Evolutionary conservation across 192 early-diverging fungal genomes (phyloP), one percentile per base, ranked within the genome.

Genomic region (Glomus cerebriforme): DNA sequence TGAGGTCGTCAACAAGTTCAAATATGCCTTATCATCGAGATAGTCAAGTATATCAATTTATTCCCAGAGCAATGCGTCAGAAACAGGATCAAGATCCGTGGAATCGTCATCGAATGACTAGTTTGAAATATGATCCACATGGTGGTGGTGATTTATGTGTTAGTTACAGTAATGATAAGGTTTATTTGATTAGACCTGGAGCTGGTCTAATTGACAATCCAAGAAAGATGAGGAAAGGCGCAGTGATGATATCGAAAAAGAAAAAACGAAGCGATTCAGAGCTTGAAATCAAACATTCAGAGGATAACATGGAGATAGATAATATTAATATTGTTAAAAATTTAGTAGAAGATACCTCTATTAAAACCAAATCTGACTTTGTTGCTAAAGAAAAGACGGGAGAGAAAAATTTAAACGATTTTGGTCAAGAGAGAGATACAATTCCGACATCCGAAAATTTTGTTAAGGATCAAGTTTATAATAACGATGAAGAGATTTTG

Each of bases 61-160:
- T 82, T 24, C 80, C 84, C 7, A 82, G n/a, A 67, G 64, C 76
- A 2, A 79, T 81, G 9, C n/a, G 66, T 2, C 70, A 79, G 13
- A 67, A 68, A 29, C 43, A 37, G 1, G 49, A 70, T 15, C 59
- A 59, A 7, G 32, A 54, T 26, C 31, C 54, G 15, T 15, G 49
- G 67, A 27, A 75, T 73, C 17, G 81, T 77, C 24, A 81, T 59
- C 27, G 60, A 37, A 86, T 86, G 26, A 86, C 85, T 1, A 82
- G 77, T 19, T 77, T 86, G 19, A 82, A 84, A 26, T 84, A 81
- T 59, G 85, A 86, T 73, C 85, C 85, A 6, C 77, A 70, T 34
- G 66, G 85, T 22, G 64, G 73, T 58, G 85, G 85, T 59, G 81
- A 86, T n/a, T 76, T 86, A 19, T 73, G 82, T 72, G 85, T 62